Base-by-base conservation (phyloP, 2,329 filamentous ascomycete genomes). In the Helotiales sp. region DNA sequence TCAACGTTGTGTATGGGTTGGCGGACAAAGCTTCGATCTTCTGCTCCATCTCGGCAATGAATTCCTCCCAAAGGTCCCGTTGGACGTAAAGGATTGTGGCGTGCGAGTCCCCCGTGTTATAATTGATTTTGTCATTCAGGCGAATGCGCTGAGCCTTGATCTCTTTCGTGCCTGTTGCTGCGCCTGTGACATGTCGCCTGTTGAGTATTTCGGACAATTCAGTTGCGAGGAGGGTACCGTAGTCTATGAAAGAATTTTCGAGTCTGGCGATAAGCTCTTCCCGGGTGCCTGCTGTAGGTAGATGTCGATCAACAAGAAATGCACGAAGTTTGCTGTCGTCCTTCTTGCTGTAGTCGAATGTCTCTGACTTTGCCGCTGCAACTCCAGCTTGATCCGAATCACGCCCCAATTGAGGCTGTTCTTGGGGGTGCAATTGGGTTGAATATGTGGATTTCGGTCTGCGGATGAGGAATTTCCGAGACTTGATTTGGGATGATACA, bases 191-290 rank as follows among this genome's bases (percentile, higher is more conserved):
- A 11, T 63, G n/a, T 20, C 72, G 64, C 5, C 58, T 20, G 47
- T 62, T 70, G 4, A 73, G 47, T 40, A 73, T 70, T 11, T 67
- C 61, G 1, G 49, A 40, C 2, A 73, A 15, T 11, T 69, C 26
- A 10, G 47, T 60, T 6, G 66, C 59, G 1, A 30, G 22, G 1
- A 61, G 49, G 17, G 49, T 26, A 45, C 68, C 61, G 66, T 73
- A 74, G 24, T 71, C 61, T 20, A 69, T 61, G 0, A 52, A 47
- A 6, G 63, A 67, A 1, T 37, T 58, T 15, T 72, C 66, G 1
- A 74, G 63, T 17, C 67, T 61, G 15, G 57, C 15, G 17, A 74
- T 72, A 49, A 72, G 64, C 24, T 73, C 69, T 24, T 72, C 68
- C 4, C 71, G 63, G 6, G 69, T 66, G 15, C 70, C 71, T 1